Base-by-base conservation (phyloP, 768 basidiomycete genomes). In the Naganishia onofrii region DNA sequence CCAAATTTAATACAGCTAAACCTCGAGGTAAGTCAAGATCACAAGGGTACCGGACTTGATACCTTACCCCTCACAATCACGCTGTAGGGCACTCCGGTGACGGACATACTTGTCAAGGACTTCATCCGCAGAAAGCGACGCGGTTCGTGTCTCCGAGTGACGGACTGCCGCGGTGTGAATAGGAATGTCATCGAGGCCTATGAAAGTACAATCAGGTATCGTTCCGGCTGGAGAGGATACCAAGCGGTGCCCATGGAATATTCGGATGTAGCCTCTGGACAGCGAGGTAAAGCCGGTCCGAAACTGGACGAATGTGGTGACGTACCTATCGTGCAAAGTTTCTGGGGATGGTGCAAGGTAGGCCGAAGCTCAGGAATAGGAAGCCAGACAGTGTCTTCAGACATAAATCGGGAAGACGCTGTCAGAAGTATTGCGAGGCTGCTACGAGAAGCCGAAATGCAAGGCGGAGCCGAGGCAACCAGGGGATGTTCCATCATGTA, bases 1-100 rank as follows among this genome's bases (percentile, higher is more conserved):
- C 72, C 84, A n/a, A 83, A 82, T 32, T 83, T 95, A 48, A 84
- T 82, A 9, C 84, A 86, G 12, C 84, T 95, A 60, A 91, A 92
- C 75, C 86, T 87, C 0, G 93, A 94, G 54, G 71, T 72, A 19
- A 69, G 71, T 72, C 6, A 21, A 23, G 1, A 21, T 46, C 19
- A 38, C 51, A 4, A 23, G 13, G 38, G 36, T 36, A 12, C 17
- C 23, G 23, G 23, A 29, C 19, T 26, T 4, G 6, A 21, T 17
- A 36, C 26, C 54, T 53, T n/a, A 56, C 42, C 23, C 17, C 29
- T n/a, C 2, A 28, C 12, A 23, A 23, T 21, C 29, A 26, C n/a
- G n/a, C 29, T 3, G 5, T 38, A 72, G 71, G 63, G 63, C 60
- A 72, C 71, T 12, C 42, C 36, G 8, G 54, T 63, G 31, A 68